Percentiles rank a stretch among this genome's conserved stretches.
Conservation (phyloP, 768 basidiomycete genomes). For the Mycena floridula region DNA sequence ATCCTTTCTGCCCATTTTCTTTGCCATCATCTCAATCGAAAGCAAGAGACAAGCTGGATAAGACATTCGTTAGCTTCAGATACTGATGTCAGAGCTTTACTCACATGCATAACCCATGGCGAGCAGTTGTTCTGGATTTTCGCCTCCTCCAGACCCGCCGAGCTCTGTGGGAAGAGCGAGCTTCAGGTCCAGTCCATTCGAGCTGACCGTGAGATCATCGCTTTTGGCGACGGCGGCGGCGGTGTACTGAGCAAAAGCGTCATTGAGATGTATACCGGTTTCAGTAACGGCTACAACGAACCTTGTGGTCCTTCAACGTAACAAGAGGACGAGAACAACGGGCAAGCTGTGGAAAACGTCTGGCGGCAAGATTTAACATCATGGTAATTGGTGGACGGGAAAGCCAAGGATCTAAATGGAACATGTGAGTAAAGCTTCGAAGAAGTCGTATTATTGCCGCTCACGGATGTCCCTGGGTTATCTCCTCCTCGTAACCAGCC, state of each 20-base stretch:
- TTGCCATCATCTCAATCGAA: slow-evolving; percentile 57
- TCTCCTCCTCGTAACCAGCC: no score
- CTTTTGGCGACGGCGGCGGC: slow-evolving; percentile 61
- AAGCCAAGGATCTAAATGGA: no score
- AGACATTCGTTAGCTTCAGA: not conserved
- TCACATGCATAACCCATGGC: slow-evolving; percentile 64
- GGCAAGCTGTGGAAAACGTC: no score
- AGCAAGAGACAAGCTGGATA: slow-evolving; percentile 76
- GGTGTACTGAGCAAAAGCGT: slow-evolving; percentile 45
- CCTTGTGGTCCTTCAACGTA: slow-evolving; percentile 42
- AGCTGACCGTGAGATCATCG: slow-evolving; percentile 49
- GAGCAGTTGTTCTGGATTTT: slow-evolving; percentile 66
- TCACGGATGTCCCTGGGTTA: no score
- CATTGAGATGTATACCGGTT: slow-evolving; percentile 1
- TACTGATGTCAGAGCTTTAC: slow-evolving; percentile 17
- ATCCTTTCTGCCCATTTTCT: slow-evolving; percentile 45
- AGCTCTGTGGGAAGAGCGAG: slow-evolving; percentile 51
- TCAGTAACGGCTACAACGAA: slow-evolving; percentile 10
- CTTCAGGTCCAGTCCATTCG: slow-evolving; percentile 39
- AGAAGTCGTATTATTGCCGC: no score
- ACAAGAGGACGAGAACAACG: no score
- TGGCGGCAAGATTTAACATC: no score
- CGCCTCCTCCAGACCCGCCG: slow-evolving; percentile 55
- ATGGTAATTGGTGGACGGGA: no score
- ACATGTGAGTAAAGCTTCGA: no score